These are phyloP conservation scores for Chrysosporium queenslandicum DNA, from an alignment of 2,329 filamentous ascomycete species.

Conservation along the genomic window DNA sequence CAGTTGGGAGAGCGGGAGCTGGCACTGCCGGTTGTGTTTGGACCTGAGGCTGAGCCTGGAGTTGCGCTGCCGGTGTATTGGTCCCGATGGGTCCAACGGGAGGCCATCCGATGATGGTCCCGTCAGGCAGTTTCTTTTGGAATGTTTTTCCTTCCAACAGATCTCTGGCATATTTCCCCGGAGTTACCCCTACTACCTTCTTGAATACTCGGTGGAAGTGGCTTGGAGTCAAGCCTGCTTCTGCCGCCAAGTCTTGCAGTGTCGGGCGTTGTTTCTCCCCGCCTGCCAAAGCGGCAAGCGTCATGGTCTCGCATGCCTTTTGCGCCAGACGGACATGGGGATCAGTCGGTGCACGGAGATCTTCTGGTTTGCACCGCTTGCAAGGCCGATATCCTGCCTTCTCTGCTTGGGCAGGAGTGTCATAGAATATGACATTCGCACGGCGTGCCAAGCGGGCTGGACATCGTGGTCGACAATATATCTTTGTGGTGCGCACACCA, in stretches of 20 bases:
- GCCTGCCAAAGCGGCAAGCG: slow-evolving; percentile 20
- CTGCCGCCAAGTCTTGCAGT: slow-evolving; percentile 39
- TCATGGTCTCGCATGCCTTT: slow-evolving; percentile 27
- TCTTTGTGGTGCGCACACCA: slow-evolving; percentile 46
- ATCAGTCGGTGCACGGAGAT: slow-evolving; percentile 22
- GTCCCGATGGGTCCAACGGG: not conserved
- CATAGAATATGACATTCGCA: slow-evolving; percentile 48
- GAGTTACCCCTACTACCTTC: slow-evolving; percentile 42
- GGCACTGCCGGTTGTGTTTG: not conserved
- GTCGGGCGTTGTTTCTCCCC: slow-evolving; percentile 26
- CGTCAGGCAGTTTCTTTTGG: slow-evolving; percentile 15
- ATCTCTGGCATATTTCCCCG: slow-evolving; percentile 31
- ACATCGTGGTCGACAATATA: slow-evolving; percentile 49
- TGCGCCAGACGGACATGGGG: slow-evolving; percentile 27
- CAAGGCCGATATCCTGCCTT: slow-evolving; percentile 45
- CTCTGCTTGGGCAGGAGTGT: slow-evolving; percentile 39
- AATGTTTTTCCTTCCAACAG: slow-evolving; percentile 17
- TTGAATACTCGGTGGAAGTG: slow-evolving; percentile 50
- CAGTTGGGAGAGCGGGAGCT: not conserved
- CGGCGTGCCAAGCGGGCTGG: slow-evolving; percentile 48
- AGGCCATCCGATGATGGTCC: slow-evolving; percentile 13
- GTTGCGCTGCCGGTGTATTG: not conserved
- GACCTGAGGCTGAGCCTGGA: not conserved
- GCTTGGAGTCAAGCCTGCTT: slow-evolving; percentile 41
- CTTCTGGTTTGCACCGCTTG: slow-evolving; percentile 46